Conservation (phyloP, 1,284 basidiomycete genomes). For the Sparassis latifolia region DNA sequence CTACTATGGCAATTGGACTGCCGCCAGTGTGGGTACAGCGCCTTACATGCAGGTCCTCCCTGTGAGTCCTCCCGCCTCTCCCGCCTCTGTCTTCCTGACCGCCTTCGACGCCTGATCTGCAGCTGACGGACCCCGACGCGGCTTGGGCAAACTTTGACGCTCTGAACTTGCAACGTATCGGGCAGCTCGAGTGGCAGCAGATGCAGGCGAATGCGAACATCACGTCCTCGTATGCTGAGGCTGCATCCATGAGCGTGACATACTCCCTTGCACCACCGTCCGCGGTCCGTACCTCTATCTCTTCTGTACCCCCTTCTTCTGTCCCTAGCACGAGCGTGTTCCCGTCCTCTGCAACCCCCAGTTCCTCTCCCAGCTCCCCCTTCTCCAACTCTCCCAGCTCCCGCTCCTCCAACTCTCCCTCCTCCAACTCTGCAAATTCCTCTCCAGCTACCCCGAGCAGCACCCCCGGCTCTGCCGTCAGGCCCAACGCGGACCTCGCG, state of each 20-base stretch:
- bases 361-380: too few species aligned
- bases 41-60: slow-evolving; percentile 9
- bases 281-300: too few species aligned
- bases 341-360: too few species aligned
- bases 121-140: slow-evolving; percentile 6
- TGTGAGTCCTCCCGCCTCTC: background rate
- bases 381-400: background rate
- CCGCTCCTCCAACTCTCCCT: background rate
- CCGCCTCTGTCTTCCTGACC: too few species aligned
- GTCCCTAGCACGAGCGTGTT: too few species aligned
- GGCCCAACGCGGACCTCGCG: background rate
- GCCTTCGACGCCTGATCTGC: background rate
- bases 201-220: background rate
- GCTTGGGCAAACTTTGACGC: slow-evolving; percentile 8
- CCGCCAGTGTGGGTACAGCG: slow-evolving; percentile 2
- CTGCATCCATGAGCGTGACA: slow-evolving; percentile 2
- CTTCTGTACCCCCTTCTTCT: too few species aligned
- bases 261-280: slow-evolving; percentile 1
- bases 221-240: slow-evolving; percentile 1
- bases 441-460: background rate
- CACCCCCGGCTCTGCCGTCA: background rate
- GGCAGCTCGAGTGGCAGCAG: background rate
- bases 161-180: slow-evolving; percentile 5
- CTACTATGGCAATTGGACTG: slow-evolving; percentile 4
- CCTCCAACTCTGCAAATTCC: background rate